Conservation (phyloP, 495 filamentous ascomycete species). For the Barbatosphaeria neglecta region DNA sequence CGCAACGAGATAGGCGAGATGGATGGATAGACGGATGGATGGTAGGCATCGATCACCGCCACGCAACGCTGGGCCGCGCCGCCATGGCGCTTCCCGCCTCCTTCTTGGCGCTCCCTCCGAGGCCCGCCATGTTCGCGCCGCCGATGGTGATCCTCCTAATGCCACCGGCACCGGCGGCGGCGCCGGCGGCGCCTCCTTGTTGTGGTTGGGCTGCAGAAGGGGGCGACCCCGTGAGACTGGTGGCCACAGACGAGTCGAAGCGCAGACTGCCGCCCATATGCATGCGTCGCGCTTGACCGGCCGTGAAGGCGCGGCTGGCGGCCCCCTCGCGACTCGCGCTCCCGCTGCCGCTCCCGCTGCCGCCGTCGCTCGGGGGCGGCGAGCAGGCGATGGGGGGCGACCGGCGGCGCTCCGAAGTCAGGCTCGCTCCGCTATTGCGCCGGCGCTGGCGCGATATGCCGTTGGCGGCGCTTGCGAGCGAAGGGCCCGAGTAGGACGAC, state of each 20-base stretch:
- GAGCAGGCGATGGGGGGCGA: slow-evolving; percentile 34
- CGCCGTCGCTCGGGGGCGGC: slow-evolving; percentile 17
- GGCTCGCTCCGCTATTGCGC: slow-evolving; percentile 10
- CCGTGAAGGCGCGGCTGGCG: slow-evolving; percentile 17
- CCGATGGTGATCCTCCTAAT: slow-evolving; percentile 23
- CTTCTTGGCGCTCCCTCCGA: slow-evolving; percentile 1
- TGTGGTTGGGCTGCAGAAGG: not conserved
- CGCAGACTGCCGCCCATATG: slow-evolving; percentile 25
- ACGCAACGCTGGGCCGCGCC: slow-evolving; percentile 10
- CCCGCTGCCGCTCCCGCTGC: slow-evolving; percentile 2
- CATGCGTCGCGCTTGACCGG: slow-evolving; percentile 34
- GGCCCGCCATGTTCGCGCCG: slow-evolving; percentile 1
- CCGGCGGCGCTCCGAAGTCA: slow-evolving; percentile 26
- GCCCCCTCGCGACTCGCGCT: not conserved
- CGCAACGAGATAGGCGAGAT: too few species aligned
- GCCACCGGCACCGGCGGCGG: slow-evolving; percentile 7
- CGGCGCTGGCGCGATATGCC: slow-evolving; percentile 32
- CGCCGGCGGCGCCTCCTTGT: not conserved
- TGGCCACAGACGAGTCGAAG: slow-evolving; percentile 7
- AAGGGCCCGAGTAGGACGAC: slow-evolving; percentile 14
- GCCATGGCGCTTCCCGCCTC: not conserved
- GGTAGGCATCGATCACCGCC: too few species aligned
- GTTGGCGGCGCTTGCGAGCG: slow-evolving; percentile 28
- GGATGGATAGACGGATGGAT: too few species aligned
- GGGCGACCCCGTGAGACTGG: too few species aligned